Base-by-base conservation (phyloP, 495 filamentous ascomycete species). In the Hypoxylon crocopeplum region DNA sequence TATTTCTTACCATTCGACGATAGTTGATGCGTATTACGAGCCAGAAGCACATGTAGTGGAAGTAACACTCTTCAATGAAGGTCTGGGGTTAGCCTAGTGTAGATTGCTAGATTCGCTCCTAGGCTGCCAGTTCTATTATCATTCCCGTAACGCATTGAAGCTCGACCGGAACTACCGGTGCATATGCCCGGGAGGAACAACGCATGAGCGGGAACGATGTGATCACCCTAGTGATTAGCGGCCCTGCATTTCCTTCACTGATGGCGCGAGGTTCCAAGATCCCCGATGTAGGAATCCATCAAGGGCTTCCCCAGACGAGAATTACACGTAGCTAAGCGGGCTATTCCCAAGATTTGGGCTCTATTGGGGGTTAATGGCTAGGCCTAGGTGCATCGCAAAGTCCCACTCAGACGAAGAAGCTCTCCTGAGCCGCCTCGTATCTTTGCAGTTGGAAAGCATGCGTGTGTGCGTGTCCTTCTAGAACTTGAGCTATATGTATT, bases 141-240 rank as follows among this genome's bases (percentile, higher is more conserved):
- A 40, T 24, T 55, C 55, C 42, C 45, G 30, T 42, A 7, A 13
- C 27, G 37, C 49, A 64, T 64, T 45, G 49, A 64, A 59, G 61
- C 50, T 64, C 44, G 50, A 40, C 61, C 61, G 61, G 61, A 64
- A 64, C 49, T 56, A 59, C 61, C 55, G 61, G 61, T 48, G 40
- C 61, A 64, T 59, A 64, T 59, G 61, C 45, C 61, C 61, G 61
- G 61, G 50, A 64, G 45, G 55, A 53, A 59, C 61, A 64, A 64
- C 61, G 61, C 61, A 64, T 59, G 61, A 59, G 61, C 61, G 61
- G 55, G 50, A 64, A 59, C 61, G 61, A 64, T 56, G 55, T 59
- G 61, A 64, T 59, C 27, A 45, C 61, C 61, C 55, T 64, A 17
- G 45, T 51, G 61, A 59, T 64, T 59, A 59, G 61, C 55, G 39